Percentiles rank a stretch among this genome's conserved stretches.
Evolutionary conservation across 139 green algal species (phyloP).

Genomic region (Chlorella sp.): DNA sequence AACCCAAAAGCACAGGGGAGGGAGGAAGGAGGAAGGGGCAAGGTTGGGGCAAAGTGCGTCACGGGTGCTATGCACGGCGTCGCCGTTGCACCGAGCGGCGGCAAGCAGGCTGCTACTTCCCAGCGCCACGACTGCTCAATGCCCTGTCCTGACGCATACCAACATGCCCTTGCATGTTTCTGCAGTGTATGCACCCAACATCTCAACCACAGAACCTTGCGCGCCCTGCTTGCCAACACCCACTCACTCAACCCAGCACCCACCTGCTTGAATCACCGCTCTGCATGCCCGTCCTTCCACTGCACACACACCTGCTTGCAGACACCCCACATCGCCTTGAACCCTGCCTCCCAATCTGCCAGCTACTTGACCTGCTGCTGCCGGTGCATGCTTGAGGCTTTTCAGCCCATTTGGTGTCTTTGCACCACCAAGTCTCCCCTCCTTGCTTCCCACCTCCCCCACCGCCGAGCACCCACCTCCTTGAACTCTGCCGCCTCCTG

Average conservation of each 20-base stretch:
- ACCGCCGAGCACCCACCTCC: background rate
- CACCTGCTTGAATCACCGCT: background rate
- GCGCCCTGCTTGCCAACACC: background rate
- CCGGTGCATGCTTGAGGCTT: too few species aligned
- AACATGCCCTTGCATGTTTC: background rate
- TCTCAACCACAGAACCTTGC: too few species aligned
- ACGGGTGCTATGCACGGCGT: background rate
- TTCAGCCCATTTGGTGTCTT: too few species aligned
- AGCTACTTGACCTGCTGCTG: too few species aligned
- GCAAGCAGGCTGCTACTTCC: background rate
- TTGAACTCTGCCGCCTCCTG: slow-evolving; percentile 26
- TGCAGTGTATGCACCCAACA: too few species aligned
- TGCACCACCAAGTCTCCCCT: too few species aligned
- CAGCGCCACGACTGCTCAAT: too few species aligned
- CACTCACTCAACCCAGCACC: background rate
- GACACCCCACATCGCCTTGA: background rate
- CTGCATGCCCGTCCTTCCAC: background rate
- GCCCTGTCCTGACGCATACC: too few species aligned
- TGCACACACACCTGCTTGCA: background rate
- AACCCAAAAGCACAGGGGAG: too few species aligned
- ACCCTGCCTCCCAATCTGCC: too few species aligned
- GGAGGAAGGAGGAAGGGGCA: too few species aligned
- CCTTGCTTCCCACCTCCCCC: too few species aligned
- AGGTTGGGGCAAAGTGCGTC: background rate
- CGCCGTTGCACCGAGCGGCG: background rate